Conservation (phyloP, 2,329 filamentous ascomycete species). For the Monosporascus sp. region DNA sequence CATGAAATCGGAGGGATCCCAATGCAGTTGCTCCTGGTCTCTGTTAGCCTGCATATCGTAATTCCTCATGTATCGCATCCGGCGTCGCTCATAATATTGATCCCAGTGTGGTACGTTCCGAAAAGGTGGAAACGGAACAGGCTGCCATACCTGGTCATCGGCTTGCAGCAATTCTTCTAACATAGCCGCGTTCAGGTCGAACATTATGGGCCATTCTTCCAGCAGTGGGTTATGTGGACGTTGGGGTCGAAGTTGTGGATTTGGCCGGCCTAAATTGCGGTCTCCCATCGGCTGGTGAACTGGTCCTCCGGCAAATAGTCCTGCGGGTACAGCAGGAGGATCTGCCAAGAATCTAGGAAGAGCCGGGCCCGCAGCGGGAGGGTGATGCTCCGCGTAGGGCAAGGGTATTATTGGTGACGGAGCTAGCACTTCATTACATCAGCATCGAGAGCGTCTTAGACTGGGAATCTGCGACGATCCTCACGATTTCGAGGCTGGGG, state of each 20-base stretch:
- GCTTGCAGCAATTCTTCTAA: no score
- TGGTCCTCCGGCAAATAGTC: not conserved
- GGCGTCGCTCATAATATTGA: no score
- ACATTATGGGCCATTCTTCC: no score
- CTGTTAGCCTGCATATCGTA: not conserved
- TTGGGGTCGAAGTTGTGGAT: not conserved
- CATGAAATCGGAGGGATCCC: not conserved
- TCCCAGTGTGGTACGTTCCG: no score
- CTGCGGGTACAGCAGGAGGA: not conserved
- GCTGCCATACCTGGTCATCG: no score
- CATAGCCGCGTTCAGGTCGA: no score
- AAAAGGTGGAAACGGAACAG: no score
- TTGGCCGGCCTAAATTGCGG: not conserved
- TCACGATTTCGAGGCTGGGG: not conserved
- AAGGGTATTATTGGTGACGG: not conserved
- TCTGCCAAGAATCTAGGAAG: not conserved
- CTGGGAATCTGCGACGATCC: not conserved
- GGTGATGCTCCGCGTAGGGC: no score
- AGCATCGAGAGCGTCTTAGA: not conserved
- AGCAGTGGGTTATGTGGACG: no score
- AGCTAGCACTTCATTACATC: not conserved
- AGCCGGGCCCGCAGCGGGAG: no score
- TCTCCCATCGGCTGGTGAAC: not conserved
- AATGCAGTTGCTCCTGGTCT: not conserved
- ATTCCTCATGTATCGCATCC: not conserved